Conservation (phyloP, 257 asterid species). For the Salvia splendens region DNA sequence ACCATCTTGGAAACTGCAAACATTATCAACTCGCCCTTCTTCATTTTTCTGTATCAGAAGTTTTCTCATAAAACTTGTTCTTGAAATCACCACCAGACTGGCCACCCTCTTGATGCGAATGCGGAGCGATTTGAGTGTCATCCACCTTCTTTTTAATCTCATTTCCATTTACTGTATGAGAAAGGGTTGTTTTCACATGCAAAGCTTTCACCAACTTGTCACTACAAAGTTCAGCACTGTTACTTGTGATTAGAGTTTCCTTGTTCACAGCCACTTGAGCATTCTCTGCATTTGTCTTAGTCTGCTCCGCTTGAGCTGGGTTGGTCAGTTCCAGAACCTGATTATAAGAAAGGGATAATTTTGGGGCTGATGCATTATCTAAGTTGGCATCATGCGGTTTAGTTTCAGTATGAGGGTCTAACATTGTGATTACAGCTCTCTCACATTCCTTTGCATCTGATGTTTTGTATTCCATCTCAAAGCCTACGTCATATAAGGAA, state of each 20-base stretch:
- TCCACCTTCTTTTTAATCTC: conserved; percentile 7
- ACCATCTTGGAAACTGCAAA: conserved; percentile 31
- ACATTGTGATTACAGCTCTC: neutral
- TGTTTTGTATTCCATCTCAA: conserved; percentile 45
- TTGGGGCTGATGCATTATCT: neutral
- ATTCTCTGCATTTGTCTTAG: neutral
- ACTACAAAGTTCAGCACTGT: neutral
- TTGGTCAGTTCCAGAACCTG: conserved; percentile 4
- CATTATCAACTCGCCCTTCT: conserved; percentile 5
- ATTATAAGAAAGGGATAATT: neutral
- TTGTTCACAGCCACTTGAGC: neutral
- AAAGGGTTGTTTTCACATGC: neutral
- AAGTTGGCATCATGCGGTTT: conserved; percentile 28
- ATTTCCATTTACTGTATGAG: conserved; percentile 13
- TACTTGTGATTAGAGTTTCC: conserved; percentile 8
- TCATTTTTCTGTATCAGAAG: conserved; percentile 20
- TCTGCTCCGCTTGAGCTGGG: conserved; percentile 16
- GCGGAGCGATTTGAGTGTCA: conserved; percentile 18
- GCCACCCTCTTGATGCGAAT: conserved; percentile 1
- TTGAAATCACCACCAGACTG: conserved; percentile 10
- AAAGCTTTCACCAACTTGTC: conserved; percentile 22
- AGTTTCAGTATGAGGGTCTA: neutral
- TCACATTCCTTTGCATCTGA: neutral
- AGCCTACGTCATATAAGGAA: conserved; percentile 38
- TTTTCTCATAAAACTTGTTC: neutral